Conservation (phyloP, 306 rosid species). For the Gastrolobium villosum region DNA sequence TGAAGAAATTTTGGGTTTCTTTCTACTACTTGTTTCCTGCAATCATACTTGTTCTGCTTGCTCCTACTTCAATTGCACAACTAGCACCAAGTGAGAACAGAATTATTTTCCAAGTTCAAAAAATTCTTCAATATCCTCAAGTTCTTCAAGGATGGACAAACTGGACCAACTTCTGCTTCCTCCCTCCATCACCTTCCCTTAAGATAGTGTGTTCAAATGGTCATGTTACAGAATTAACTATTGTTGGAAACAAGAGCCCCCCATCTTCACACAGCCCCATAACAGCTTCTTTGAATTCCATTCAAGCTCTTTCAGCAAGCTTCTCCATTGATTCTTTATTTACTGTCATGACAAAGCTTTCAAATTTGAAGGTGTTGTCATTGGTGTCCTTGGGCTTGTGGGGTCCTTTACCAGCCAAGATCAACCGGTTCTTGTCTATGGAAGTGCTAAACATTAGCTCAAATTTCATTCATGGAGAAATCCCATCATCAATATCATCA, state of each 20-base stretch:
- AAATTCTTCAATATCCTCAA: slow-evolving; percentile 82
- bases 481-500: slow-evolving; percentile 68
- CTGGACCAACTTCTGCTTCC: slow-evolving; percentile 88
- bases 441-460: slow-evolving; percentile 80
- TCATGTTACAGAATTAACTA: slow-evolving; percentile 66
- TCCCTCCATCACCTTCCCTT: slow-evolving; percentile 75
- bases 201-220: slow-evolving; percentile 71
- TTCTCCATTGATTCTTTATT: slow-evolving; percentile 87
- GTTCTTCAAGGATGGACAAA: slow-evolving; percentile 78
- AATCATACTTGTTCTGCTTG: slow-evolving; percentile 52
- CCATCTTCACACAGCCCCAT: slow-evolving; percentile 52
- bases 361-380: slow-evolving; percentile 71
- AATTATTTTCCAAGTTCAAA: slow-evolving; percentile 72
- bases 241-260: slow-evolving; percentile 69
- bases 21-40: slow-evolving; percentile 52
- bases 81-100: slow-evolving; percentile 63
- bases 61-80: slow-evolving; percentile 66
- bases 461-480: slow-evolving; percentile 74
- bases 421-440: slow-evolving; percentile 68
- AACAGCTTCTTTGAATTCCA: slow-evolving; percentile 42
- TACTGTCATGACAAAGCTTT: slow-evolving; percentile 78
- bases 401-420: slow-evolving; percentile 87
- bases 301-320: slow-evolving; percentile 62
- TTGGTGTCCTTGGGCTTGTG: slow-evolving; percentile 81
- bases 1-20: slow-evolving; percentile 61